phyloP scores from a whole-genome alignment of 208 protist species.

The Trypanosoma conorhini region DNA sequence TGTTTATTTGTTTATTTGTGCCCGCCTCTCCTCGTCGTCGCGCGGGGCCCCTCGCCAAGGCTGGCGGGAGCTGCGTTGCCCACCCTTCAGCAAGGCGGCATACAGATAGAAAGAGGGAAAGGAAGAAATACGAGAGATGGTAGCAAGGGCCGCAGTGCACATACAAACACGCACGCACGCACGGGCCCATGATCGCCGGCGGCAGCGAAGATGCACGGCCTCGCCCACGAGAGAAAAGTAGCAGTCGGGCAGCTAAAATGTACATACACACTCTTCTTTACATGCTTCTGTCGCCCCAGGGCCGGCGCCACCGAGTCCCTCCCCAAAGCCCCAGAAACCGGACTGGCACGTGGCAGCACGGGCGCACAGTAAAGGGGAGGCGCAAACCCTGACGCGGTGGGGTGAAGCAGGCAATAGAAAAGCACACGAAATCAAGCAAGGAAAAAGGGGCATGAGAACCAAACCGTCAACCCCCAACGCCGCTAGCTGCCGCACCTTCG shows the following conservation, averaged over 20 bases:
- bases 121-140: not conserved
- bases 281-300: not conserved
- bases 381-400: no score
- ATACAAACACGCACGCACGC: not conserved
- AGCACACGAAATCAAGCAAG: not conserved
- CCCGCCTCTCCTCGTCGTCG: not conserved
- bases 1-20: not conserved
- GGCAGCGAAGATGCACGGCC: not conserved
- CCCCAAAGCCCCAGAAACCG: not conserved
- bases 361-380: no score
- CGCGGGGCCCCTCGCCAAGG: no score
- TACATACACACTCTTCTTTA: slow-evolving; percentile 4
- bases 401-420: no score
- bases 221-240: not conserved
- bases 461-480: not conserved
- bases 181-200: not conserved
- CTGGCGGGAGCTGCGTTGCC: no score
- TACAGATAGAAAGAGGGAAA: not conserved
- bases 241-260: not conserved
- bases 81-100: no score
- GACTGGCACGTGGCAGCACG: no score
- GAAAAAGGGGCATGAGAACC: not conserved
- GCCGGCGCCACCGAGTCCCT: not conserved
- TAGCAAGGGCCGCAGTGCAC: not conserved
- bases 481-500: not conserved